A percentile compares a stretch with the other conserved stretches of the same genome.
Evolutionary conservation across 192 early-diverging fungal genomes (phyloP).

Genomic region (Backusella sp.): DNA sequence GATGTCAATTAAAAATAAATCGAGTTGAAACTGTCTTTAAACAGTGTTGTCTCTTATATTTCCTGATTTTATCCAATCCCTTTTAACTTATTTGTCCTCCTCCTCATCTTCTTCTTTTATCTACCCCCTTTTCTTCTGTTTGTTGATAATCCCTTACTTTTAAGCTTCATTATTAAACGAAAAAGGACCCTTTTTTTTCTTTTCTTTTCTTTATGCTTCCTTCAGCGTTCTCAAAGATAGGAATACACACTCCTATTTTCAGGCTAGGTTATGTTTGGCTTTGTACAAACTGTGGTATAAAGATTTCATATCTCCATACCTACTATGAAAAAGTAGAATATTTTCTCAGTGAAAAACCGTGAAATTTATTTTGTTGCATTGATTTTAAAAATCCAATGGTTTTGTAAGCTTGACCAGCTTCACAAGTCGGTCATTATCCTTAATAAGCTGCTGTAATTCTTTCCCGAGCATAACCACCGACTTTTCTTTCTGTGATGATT

Average conservation of each 20-base stretch:
- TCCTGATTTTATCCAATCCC: background rate
- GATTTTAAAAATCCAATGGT: conserved; percentile 30
- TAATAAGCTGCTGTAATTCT: conserved; percentile 43
- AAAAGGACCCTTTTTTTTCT: too few relatives aligned
- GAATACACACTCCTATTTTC: background rate
- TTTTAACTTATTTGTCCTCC: background rate
- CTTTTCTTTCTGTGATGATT: conserved; percentile 33
- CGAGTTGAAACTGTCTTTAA: background rate
- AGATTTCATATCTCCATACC: too few relatives aligned
- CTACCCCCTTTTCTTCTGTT: background rate
- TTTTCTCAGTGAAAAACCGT: too few relatives aligned
- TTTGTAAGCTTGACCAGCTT: conserved; percentile 49
- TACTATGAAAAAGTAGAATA: too few relatives aligned
- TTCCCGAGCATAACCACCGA: conserved; percentile 41
- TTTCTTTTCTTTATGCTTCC: too few relatives aligned
- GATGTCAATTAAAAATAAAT: background rate
- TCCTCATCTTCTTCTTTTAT: background rate
- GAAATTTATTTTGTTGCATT: too few relatives aligned
- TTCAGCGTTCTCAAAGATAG: too few relatives aligned
- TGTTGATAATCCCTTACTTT: background rate
- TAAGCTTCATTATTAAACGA: background rate
- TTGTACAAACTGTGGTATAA: too few relatives aligned
- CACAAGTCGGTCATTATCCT: conserved; percentile 43
- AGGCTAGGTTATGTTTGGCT: too few relatives aligned
- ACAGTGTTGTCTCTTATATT: background rate